Evolutionary conservation across 148 eudicot species (phyloP).

Genomic region (Euryodendron excelsum): DNA sequence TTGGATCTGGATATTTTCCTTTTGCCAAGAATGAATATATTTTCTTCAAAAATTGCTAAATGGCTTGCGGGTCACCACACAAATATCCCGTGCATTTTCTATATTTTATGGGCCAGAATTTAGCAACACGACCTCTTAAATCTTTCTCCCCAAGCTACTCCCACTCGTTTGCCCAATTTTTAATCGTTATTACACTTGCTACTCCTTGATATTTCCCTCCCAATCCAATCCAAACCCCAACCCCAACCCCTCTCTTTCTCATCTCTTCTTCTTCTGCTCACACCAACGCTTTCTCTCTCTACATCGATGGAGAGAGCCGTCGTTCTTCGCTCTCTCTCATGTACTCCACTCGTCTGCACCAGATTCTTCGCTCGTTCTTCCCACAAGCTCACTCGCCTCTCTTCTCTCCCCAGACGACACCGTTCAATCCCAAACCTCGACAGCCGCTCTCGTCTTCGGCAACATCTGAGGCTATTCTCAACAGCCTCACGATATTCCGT

Average conservation of each 20-base stretch:
- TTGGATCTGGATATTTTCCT: too few relatives aligned
- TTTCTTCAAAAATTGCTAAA: background rate
- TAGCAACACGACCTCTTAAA: background rate
- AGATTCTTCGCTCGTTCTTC: slow-evolving; percentile 35
- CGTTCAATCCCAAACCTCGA: slow-evolving; percentile 31
- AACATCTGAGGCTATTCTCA: slow-evolving; percentile 27
- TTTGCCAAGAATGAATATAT: too few relatives aligned
- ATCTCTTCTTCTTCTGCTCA: background rate
- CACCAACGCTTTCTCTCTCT: background rate
- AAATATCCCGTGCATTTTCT: background rate
- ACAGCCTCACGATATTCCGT: slow-evolving; percentile 25
- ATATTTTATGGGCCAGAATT: background rate
- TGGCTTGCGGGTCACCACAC: background rate
- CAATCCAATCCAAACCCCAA: background rate
- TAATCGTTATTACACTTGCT: background rate
- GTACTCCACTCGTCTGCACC: slow-evolving; percentile 34
- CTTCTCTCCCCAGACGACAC: slow-evolving; percentile 31
- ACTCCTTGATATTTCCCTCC: slow-evolving; percentile 13
- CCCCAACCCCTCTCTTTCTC: background rate
- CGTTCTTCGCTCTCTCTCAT: slow-evolving; percentile 48
- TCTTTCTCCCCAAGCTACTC: slow-evolving; percentile 4
- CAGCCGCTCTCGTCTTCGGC: slow-evolving; percentile 30
- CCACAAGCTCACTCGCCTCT: slow-evolving; percentile 21
- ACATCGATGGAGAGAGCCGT: slow-evolving; percentile 64
- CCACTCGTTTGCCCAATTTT: background rate